Evolutionary conservation across 2,329 filamentous ascomycete genomes (phyloP).

Genomic region (Lachnellula suecica): DNA sequence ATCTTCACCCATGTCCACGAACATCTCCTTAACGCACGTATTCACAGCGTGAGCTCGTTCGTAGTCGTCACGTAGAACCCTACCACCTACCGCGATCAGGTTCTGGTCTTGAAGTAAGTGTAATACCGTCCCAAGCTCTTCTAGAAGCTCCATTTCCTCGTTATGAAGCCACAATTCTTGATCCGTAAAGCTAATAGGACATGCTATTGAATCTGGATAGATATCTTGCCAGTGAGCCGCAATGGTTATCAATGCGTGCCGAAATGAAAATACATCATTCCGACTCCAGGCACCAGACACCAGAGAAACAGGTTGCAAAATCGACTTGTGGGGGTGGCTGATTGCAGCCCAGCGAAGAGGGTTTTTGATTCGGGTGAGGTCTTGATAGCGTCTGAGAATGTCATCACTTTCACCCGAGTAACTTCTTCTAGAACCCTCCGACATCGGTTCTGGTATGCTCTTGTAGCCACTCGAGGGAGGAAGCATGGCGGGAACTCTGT

Average conservation of each 20-base stretch:
- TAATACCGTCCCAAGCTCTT: constrained; percentile 12
- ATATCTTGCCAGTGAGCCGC: neutral
- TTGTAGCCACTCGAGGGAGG: neutral
- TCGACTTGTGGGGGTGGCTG: neutral
- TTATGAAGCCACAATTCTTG: constrained; percentile 13
- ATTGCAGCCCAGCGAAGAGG: constrained; percentile 9
- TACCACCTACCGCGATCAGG: constrained; percentile 13
- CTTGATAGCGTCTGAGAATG: constrained; percentile 11
- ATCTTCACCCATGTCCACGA: constrained; percentile 11
- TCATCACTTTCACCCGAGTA: constrained; percentile 4
- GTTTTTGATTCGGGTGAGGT: constrained; percentile 8
- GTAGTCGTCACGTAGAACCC: constrained; percentile 14
- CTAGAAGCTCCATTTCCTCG: constrained; percentile 13
- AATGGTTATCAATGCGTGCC: neutral
- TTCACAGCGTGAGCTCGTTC: constrained; percentile 9
- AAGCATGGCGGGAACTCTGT: constrained; percentile 14
- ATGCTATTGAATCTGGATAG: constrained; percentile 1
- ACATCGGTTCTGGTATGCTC: neutral
- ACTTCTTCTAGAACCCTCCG: neutral
- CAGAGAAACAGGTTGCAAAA: constrained; percentile 11
- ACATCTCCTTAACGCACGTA: constrained; percentile 11
- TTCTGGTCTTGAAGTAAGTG: constrained; percentile 14
- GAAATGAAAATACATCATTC: constrained; percentile 14
- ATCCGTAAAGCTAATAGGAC: constrained; percentile 13
- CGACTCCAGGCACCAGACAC: constrained; percentile 12